Conservation (phyloP, 495 filamentous ascomycete genomes). For the Neurospora terricola region DNA sequence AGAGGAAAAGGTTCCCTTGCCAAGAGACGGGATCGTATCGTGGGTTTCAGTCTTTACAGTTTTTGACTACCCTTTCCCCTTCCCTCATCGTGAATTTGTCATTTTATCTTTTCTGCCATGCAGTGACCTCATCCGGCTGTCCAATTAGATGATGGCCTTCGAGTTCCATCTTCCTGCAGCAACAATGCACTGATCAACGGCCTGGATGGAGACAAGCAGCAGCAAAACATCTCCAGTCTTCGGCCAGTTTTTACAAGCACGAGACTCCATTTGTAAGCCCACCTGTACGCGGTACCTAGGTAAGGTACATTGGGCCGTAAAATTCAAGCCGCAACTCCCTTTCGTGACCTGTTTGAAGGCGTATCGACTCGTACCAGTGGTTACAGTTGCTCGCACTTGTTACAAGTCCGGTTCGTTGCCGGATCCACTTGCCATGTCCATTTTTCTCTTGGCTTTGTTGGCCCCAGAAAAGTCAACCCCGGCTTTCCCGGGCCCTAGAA, state of each 20-base stretch:
- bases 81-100: not conserved
- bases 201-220: not conserved
- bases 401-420: not conserved
- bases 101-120: not conserved
- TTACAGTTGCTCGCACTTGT: not conserved
- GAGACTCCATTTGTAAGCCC: not conserved
- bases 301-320: not conserved
- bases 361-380: not conserved
- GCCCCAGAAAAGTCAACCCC: not conserved
- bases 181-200: not conserved
- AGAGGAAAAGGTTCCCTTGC: not conserved
- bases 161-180: not conserved
- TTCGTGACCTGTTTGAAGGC: not conserved
- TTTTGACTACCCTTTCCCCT: not conserved
- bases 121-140: not conserved
- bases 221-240: not conserved
- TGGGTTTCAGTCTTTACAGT: not conserved
- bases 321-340: not conserved
- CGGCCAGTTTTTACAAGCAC: not conserved
- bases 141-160: not conserved
- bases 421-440: not conserved
- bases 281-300: not conserved
- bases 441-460: not conserved
- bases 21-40: not conserved
- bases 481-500: not conserved